phyloP scores from a whole-genome alignment of 345 rosid genomes.

The Acer negundo region DNA sequence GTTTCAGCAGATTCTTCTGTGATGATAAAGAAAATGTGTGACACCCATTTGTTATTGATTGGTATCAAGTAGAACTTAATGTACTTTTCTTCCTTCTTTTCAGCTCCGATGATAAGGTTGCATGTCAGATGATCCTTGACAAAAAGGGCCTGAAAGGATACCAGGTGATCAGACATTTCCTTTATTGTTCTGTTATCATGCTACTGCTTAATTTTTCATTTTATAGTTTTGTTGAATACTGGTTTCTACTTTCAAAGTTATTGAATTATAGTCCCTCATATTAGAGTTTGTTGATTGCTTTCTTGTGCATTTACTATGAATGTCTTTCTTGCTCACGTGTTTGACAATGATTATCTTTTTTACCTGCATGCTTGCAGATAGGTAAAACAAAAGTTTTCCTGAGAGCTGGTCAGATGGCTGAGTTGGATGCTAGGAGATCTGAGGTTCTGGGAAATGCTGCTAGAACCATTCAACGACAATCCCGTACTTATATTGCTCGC shows the following conservation, averaged over 20 bases:
- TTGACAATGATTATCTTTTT: conserved; percentile 7
- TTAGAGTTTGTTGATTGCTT: background rate
- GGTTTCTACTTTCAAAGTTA: background rate
- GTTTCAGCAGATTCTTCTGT: background rate
- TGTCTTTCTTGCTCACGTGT: background rate
- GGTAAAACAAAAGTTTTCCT: conserved; percentile 90
- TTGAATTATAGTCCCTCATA: background rate
- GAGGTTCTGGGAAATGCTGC: conserved; percentile 97
- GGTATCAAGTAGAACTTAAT: conserved; percentile 17
- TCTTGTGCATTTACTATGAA: background rate
- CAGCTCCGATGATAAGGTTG: conserved; percentile 84
- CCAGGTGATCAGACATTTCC: conserved; percentile 61
- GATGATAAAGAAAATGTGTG: conserved; percentile 14
- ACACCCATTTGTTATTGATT: conserved; percentile 15
- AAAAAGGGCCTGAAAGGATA: conserved; percentile 88
- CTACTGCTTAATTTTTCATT: conserved; percentile 12
- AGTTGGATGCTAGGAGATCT: conserved; percentile 94
- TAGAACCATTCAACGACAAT: conserved; percentile 75
- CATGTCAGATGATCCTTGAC: conserved; percentile 88
- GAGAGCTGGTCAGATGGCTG: conserved; percentile 99
- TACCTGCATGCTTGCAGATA: conserved; percentile 52
- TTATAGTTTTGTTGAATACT: conserved; percentile 3
- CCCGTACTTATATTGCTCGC: conserved; percentile 72
- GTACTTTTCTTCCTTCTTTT: conserved; percentile 25
- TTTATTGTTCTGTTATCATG: background rate